phyloP scores from a whole-genome alignment of 129 eudicot species.

The Solidago caesia region DNA sequence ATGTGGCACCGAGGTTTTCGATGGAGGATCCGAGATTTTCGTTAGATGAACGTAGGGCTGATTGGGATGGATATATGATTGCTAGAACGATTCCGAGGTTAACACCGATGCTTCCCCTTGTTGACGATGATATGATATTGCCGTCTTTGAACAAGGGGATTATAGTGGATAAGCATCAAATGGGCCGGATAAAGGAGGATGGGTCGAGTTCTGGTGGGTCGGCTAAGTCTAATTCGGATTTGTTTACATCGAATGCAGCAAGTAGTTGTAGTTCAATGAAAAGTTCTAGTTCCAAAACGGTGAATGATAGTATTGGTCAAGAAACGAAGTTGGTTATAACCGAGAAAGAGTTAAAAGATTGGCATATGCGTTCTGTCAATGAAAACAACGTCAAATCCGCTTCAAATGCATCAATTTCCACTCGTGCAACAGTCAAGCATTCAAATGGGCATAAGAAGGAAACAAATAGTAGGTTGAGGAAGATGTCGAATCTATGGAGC shows the following conservation, averaged over 20 bases:
- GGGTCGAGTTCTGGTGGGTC: conserved; percentile 60
- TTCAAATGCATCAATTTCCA: conserved; percentile 24
- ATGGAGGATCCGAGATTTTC: conserved; percentile 56
- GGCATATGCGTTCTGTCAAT: conserved; percentile 56
- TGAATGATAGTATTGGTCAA: conserved; percentile 32
- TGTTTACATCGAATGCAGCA: conserved; percentile 48
- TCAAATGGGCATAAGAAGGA: conserved; percentile 44
- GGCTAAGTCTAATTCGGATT: conserved; percentile 58
- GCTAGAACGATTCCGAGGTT: conserved; percentile 79
- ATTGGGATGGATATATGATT: conserved; percentile 94
- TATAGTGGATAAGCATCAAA: conserved; percentile 42
- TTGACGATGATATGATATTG: conserved; percentile 54
- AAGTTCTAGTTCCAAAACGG: conserved; percentile 46
- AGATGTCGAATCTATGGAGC: conserved; percentile 55
- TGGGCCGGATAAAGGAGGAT: conserved; percentile 52
- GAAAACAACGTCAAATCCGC: conserved; percentile 35
- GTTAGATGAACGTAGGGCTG: conserved; percentile 84
- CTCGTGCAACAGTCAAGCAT: conserved; percentile 28
- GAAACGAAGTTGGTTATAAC: conserved; percentile 69
- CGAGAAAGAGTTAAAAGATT: conserved; percentile 78
- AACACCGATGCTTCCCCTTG: conserved; percentile 72
- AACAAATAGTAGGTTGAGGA: conserved; percentile 53
- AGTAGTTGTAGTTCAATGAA: conserved; percentile 73
- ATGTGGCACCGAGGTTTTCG: conserved; percentile 63
- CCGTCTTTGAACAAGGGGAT: conserved; percentile 32